These are phyloP conservation scores for Botrytis deweyae DNA, from an alignment of 2,329 filamentous ascomycete genomes.

Conservation along the genomic window DNA sequence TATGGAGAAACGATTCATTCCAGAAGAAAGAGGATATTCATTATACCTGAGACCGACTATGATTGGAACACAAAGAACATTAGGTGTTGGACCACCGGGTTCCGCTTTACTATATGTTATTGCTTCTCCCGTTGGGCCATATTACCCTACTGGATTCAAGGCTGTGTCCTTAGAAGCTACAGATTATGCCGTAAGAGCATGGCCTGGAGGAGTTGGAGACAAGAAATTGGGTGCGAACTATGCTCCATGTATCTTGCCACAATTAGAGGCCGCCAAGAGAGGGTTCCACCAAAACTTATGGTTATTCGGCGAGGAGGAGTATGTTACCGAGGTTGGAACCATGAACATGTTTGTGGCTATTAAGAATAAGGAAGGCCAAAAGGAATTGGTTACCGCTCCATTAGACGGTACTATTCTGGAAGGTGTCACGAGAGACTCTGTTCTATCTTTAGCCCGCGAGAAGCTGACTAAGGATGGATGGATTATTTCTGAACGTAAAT, in stretches of 20 bases:
- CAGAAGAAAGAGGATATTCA: slow-evolving; percentile 81
- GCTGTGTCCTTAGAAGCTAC: slow-evolving; percentile 93
- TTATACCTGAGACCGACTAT: slow-evolving; percentile 94
- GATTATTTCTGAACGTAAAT: slow-evolving; percentile 84
- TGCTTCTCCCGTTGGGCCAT: slow-evolving; percentile 92
- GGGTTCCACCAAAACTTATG: slow-evolving; percentile 98
- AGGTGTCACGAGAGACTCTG: slow-evolving; percentile 89
- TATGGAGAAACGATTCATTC: slow-evolving; percentile 87
- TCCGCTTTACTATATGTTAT: slow-evolving; percentile 93
- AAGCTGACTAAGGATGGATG: slow-evolving; percentile 81
- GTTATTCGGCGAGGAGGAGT: slow-evolving; percentile 95
- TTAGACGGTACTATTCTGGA: slow-evolving; percentile 95
- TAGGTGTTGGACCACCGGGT: slow-evolving; percentile 88
- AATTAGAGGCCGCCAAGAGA: slow-evolving; percentile 83
- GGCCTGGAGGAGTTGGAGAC: slow-evolving; percentile 96
- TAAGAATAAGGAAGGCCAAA: slow-evolving; percentile 81
- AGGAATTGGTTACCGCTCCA: slow-evolving; percentile 91
- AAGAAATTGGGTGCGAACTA: slow-evolving; percentile 99
- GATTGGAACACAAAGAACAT: slow-evolving; percentile 93
- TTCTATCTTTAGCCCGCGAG: slow-evolving; percentile 83
- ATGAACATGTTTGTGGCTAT: slow-evolving; percentile 97
- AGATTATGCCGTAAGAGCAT: slow-evolving; percentile 93
- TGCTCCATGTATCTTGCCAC: slow-evolving; percentile 96
- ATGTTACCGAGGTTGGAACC: slow-evolving; percentile 93
- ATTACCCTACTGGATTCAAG: slow-evolving; percentile 98